phyloP scores from a whole-genome alignment of 345 rosid species.

The Pugionium cornutum region DNA sequence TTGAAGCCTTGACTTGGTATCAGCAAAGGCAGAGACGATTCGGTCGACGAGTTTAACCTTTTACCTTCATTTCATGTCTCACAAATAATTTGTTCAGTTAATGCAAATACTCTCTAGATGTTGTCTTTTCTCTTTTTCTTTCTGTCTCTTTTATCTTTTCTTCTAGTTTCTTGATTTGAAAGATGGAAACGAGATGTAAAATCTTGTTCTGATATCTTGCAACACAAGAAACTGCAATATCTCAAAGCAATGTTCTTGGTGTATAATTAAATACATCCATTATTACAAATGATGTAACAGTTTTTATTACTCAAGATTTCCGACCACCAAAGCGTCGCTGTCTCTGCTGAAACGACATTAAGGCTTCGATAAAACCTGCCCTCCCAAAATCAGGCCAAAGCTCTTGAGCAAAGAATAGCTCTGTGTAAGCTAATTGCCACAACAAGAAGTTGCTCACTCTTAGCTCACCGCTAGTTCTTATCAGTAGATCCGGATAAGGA shows the following conservation, averaged over 20 bases:
- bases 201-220: background rate
- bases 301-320: constrained; percentile 31
- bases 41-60: constrained; percentile 26
- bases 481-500: constrained; percentile 69
- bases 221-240: too few relatives aligned
- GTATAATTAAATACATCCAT: background rate
- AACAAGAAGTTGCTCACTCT: constrained; percentile 81
- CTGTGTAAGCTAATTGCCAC: constrained; percentile 86
- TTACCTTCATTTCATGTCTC: background rate
- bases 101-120: constrained; percentile 7
- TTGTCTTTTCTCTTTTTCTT: constrained; percentile 12
- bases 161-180: background rate
- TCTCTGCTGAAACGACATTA: constrained; percentile 66
- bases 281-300: constrained; percentile 28
- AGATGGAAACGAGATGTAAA: constrained; percentile 15
- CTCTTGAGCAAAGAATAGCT: constrained; percentile 59
- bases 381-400: constrained; percentile 87
- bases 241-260: background rate
- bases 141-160: constrained; percentile 12
- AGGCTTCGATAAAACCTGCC: constrained; percentile 56
- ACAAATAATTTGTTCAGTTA: constrained; percentile 1
- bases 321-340: constrained; percentile 70
- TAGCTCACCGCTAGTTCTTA: constrained; percentile 77
- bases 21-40: constrained; percentile 41
- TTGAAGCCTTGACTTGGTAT: constrained; percentile 59